A percentile compares a stretch with the other conserved stretches of the same genome.
Conservation (phyloP, 2,329 filamentous ascomycete species). For the Paracorniculantispora psalliotae region DNA sequence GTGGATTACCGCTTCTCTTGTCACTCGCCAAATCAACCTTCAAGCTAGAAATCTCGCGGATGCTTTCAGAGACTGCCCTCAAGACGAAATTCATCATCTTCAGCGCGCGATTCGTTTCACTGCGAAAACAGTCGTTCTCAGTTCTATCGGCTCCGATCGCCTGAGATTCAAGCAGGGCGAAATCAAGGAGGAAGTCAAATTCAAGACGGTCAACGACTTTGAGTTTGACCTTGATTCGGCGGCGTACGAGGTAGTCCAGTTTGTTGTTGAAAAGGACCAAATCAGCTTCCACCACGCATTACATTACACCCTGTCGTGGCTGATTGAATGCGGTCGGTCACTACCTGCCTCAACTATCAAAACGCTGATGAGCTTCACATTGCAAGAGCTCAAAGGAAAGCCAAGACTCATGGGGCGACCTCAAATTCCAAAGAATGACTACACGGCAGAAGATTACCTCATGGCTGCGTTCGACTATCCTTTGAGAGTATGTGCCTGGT, state of each 20-base stretch:
- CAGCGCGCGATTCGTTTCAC: conserved; percentile 66
- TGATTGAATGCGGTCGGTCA: conserved; percentile 81
- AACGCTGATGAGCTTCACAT: conserved; percentile 65
- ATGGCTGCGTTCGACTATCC: conserved; percentile 91
- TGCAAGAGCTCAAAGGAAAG: conserved; percentile 62
- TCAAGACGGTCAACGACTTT: conserved; percentile 72
- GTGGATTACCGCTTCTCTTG: conserved; percentile 93
- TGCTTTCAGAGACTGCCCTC: conserved; percentile 67
- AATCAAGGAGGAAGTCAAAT: conserved; percentile 78
- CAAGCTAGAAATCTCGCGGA: conserved; percentile 85
- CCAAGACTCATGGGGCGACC: conserved; percentile 58
- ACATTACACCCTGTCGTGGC: conserved; percentile 94
- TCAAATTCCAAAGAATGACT: conserved; percentile 51
- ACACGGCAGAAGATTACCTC: conserved; percentile 69
- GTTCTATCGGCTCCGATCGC: conserved; percentile 85
- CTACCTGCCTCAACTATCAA: conserved; percentile 64
- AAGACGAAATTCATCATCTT: conserved; percentile 63
- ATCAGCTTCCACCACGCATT: conserved; percentile 98
- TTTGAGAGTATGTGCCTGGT: conserved; percentile 87
- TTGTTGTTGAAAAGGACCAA: conserved; percentile 79
- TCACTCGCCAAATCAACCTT: conserved; percentile 91
- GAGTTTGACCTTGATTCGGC: conserved; percentile 64
- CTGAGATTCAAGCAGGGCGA: conserved; percentile 80
- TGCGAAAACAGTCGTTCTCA: conserved; percentile 79
- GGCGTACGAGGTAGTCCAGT: conserved; percentile 71